Evolutionary conservation across 2,329 filamentous ascomycete genomes (phyloP), one percentile per base, ranked within the genome.

Genomic region (Phaeosphaeriaceae sp.): DNA sequence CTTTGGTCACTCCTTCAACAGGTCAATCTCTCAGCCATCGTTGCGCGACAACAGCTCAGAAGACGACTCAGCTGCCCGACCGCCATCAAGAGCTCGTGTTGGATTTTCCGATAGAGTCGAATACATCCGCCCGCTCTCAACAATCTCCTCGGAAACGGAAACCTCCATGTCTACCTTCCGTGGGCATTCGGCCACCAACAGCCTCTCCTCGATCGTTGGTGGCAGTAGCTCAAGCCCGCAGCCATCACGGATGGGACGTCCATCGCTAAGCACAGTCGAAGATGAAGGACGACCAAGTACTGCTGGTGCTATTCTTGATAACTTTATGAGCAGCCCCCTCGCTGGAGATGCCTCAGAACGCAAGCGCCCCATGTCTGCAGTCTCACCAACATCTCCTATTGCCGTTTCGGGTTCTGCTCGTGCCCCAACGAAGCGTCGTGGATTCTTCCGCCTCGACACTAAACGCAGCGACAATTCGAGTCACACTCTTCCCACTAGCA

Each of bases 81-180:
- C 76, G 47, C 74, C 71, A 76, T 83, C 84, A 3, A 85, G 88
- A 58, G 85, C 88, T 44, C 84, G 90, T 13, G 92, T 96, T 47
- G 91, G 90, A 0, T 96, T 96, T 71, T 92, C 91, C 1, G 92
- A 96, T 62, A 91, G 87, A 11, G 83, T 96, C 25, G 91, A 96
- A 75, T 93, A 91, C 62, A 93, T 93, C 67, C 86, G 92, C 11
- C 93, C 93, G 0, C 79, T 96, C 19, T 97, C 93, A 1, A 82
- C 93, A 20, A 88, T 96, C 15, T 96, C 92, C 1, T 93, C 89
- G 20, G 92, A 95, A 73, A 92, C 91, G 0, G 89, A 92, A 47
- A 93, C 89, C 71, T 95, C 90, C 2, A 80, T 87, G 53, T 84
- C 84, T 1, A 92, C 91, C 0, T 84, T 89, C 19, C 85, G 88